A percentile compares a stretch with the other conserved stretches of the same genome.
Conservation (phyloP, 495 filamentous ascomycete species). For the Friedmanniomyces simplex region DNA sequence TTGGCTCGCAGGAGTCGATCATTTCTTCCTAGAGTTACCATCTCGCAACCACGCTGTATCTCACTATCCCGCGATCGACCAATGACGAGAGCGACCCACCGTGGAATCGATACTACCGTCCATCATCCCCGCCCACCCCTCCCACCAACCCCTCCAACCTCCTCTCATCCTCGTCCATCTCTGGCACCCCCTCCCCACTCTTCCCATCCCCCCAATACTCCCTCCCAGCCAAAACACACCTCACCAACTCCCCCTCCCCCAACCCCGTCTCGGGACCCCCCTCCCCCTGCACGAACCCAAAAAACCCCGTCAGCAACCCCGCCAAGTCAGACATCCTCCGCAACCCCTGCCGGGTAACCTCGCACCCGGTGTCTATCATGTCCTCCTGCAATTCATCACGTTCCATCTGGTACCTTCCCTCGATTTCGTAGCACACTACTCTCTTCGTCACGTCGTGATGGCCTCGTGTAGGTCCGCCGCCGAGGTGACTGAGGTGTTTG, state of each 20-base stretch:
- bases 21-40: no score
- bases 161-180: neutral
- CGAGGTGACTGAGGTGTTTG: neutral
- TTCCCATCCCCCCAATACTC: neutral
- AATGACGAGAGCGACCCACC: no score
- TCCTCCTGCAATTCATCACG: neutral
- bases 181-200: neutral
- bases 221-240: neutral
- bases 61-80: no score
- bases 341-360: neutral
- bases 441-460: neutral
- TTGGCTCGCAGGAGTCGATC: no score
- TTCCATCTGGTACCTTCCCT: neutral
- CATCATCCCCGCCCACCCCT: no score
- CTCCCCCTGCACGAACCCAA: neutral
- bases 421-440: neutral
- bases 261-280: neutral
- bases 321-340: neutral
- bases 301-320: neutral
- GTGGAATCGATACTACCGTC: no score
- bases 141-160: no score
- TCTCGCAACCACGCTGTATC: no score
- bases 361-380: neutral
- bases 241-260: neutral
- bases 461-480: neutral